Evolutionary conservation across 2,329 filamentous ascomycete species (phyloP), one percentile per base, ranked within the genome.

Genomic region (Fusarium succisae): DNA sequence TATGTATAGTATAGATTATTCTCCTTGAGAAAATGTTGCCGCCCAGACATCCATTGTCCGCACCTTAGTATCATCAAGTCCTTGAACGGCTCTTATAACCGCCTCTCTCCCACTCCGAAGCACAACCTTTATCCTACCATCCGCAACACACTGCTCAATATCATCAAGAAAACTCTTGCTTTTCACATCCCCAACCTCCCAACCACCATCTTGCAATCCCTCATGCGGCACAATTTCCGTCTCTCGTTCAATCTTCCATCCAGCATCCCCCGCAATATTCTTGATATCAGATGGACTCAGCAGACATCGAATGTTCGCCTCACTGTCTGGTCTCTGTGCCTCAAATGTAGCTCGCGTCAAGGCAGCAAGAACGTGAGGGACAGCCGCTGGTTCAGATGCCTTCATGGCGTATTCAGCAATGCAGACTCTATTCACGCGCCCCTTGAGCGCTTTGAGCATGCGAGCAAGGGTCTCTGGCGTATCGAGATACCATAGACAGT

Each of bases 11-110:
- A 17, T 24, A 17, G 10, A 9, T 24, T 44, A 24, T 17, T 44
- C 41, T 24, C 2, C 8, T 24, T 44, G 14, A 6, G 0, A 44
- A 7, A 44, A 17, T 44, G 14, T 24, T 24, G 41, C 41, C 14
- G n/a, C 43, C 66, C 66, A 69, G 1, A 69, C 66, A 63, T 69
- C 64, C 66, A 69, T 69, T 3, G 66, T 69, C 20, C 32, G 55
- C 12, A 62, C 17, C 7, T 53, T 56, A 1, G 1, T 6, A 5
- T 6, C 32, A 0, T 2, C 6, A 6, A 69, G 48, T 5, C 22
- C 37, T 5, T 51, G 26, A 12, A 45, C 20, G 6, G 57, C 66
- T n/a, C 14, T 22, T 1, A 53, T 8, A 10, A 69, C 48, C 0
- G 55, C 48, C 4, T 69, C 64, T 8, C 66, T 69, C 2, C 39